These are phyloP conservation scores for Magnusiomyces tetraspermus DNA, from an alignment of 1,139 yeast species.

Conservation along the genomic window DNA sequence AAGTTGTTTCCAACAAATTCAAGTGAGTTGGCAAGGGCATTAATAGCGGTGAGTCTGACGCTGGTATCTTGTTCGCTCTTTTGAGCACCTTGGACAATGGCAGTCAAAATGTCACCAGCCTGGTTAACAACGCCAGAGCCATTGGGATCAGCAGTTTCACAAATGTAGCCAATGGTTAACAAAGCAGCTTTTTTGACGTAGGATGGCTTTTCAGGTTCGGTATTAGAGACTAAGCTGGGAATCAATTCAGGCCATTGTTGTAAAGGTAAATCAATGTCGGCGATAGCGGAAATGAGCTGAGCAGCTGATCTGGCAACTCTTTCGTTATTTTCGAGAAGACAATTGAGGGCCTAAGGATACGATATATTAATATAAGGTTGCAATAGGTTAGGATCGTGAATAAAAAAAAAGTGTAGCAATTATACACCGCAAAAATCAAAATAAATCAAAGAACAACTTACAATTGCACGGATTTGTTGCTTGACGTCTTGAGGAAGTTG, in stretches of 20 bases:
- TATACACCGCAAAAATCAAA: neutral
- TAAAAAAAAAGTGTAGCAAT: neutral
- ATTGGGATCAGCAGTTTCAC: slow-evolving; percentile 86
- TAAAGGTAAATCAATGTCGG: slow-evolving; percentile 84
- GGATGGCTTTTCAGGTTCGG: slow-evolving; percentile 66
- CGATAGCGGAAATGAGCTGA: slow-evolving; percentile 91
- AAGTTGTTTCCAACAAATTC: slow-evolving; percentile 84
- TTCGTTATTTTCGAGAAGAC: slow-evolving; percentile 58
- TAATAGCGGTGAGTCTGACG: slow-evolving; percentile 83
- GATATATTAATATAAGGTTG: neutral
- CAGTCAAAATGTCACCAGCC: slow-evolving; percentile 85
- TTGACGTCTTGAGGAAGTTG: slow-evolving; percentile 47
- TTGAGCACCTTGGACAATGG: slow-evolving; percentile 95
- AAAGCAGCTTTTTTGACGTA: slow-evolving; percentile 79
- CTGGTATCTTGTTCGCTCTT: slow-evolving; percentile 60
- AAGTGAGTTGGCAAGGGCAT: slow-evolving; percentile 83
- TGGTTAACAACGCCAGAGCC: slow-evolving; percentile 73
- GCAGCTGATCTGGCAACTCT: slow-evolving; percentile 86
- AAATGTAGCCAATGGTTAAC: slow-evolving; percentile 86
- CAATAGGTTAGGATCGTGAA: no score
- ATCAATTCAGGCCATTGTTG: slow-evolving; percentile 84
- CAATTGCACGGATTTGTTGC: slow-evolving; percentile 46
- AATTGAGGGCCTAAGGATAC: slow-evolving; percentile 39
- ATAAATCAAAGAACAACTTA: neutral
- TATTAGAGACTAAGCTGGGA: slow-evolving; percentile 72